Evolutionary conservation across 768 basidiomycete species (phyloP).

Genomic region (Cyathus striatus): DNA sequence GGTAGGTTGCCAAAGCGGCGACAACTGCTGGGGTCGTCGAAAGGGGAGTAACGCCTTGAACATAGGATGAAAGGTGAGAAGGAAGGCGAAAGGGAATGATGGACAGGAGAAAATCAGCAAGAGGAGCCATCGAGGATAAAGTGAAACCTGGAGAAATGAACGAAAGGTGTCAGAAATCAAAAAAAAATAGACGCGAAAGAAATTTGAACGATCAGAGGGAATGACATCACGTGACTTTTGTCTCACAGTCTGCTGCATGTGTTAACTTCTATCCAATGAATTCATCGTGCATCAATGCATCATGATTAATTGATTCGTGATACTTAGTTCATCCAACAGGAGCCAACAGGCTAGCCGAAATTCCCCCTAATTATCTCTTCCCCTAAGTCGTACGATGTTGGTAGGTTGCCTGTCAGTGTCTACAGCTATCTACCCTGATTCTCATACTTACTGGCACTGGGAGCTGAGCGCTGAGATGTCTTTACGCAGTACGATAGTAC

Average conservation of each 20-base stretch:
- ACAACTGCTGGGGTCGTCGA: slow-evolving; percentile 77
- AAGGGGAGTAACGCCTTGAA: slow-evolving; percentile 72
- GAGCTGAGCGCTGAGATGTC: no score
- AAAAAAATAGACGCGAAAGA: slow-evolving; percentile 6
- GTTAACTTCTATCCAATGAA: slow-evolving; percentile 10
- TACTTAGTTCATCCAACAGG: no score
- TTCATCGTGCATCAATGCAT: neutral
- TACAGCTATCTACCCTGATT: no score
- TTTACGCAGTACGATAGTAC: neutral
- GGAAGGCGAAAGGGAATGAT: slow-evolving; percentile 56
- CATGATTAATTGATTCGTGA: no score
- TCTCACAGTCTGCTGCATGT: slow-evolving; percentile 12
- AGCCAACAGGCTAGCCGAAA: no score
- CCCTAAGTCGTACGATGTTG: no score
- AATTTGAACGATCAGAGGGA: slow-evolving; percentile 22
- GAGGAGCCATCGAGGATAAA: slow-evolving; percentile 53
- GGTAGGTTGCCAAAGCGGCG: slow-evolving; percentile 70
- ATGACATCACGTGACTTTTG: slow-evolving; percentile 21
- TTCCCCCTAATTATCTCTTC: no score
- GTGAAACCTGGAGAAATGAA: slow-evolving; percentile 12
- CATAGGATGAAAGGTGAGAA: slow-evolving; percentile 53
- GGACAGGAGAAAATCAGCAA: slow-evolving; percentile 68
- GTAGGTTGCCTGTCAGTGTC: no score
- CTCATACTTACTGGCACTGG: no score
- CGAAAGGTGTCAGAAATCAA: no score